Evolutionary conservation across 495 filamentous ascomycete genomes (phyloP).

Genomic region (Aspergillus kassunensis): DNA sequence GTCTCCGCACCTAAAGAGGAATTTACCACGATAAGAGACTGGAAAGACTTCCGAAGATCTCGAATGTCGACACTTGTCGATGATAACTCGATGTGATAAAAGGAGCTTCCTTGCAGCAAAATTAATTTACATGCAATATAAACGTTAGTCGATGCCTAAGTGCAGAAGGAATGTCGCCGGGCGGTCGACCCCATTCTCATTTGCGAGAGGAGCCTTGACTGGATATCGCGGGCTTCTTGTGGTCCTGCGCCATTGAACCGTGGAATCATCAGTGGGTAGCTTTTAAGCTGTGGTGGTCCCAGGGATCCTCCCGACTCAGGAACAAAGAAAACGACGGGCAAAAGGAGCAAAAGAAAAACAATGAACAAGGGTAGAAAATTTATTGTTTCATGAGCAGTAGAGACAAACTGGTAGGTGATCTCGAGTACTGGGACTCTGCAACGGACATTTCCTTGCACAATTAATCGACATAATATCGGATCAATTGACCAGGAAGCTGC

Average conservation of each 20-base stretch:
- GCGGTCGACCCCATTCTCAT: conserved; percentile 10
- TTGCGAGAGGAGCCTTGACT: conserved; percentile 13
- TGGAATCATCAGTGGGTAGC: conserved; percentile 18
- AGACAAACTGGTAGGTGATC: neutral
- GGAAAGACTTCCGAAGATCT: neutral
- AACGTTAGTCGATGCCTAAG: neutral
- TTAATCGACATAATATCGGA: neutral
- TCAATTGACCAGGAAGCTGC: no score
- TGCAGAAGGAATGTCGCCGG: neutral
- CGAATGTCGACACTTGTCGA: no score
- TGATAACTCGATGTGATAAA: conserved; percentile 1
- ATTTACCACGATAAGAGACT: conserved; percentile 4
- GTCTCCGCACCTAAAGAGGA: neutral
- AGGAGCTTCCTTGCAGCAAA: neutral
- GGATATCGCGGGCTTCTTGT: conserved; percentile 1
- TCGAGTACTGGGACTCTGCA: neutral
- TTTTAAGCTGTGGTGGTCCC: conserved; percentile 14
- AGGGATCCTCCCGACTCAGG: conserved; percentile 15
- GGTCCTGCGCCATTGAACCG: conserved; percentile 11
- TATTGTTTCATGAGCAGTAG: neutral
- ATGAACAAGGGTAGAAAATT: neutral
- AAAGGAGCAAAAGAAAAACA: neutral
- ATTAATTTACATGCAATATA: conserved; percentile 2
- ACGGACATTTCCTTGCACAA: neutral
- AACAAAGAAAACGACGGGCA: neutral